phyloP scores from a whole-genome alignment of 2,329 filamentous ascomycete genomes.

The Fusarium tanahbumbuense region DNA sequence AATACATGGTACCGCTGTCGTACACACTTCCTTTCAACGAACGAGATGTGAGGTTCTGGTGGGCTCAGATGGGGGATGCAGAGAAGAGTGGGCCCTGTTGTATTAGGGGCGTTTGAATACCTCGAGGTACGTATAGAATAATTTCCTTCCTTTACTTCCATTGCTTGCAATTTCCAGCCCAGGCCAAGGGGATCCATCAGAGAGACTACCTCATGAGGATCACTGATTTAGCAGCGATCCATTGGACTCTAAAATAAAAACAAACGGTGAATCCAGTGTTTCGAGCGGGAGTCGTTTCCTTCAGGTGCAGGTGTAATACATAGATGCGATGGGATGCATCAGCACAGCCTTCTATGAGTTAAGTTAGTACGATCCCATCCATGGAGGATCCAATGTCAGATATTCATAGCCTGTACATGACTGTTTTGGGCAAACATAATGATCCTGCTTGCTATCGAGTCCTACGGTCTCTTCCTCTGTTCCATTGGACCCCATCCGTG shows the following conservation, averaged over 20 bases:
- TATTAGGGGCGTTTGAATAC: conserved; percentile 38
- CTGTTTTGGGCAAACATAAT: conserved; percentile 10
- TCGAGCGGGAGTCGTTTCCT: conserved; percentile 32
- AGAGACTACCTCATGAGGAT: conserved; percentile 5
- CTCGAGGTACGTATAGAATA: conserved; percentile 16
- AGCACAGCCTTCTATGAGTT: conserved; percentile 35
- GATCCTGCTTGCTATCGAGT: conserved; percentile 1
- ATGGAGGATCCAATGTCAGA: background rate
- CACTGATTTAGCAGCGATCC: conserved; percentile 18
- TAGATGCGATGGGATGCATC: conserved; percentile 6
- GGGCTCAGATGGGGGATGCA: conserved; percentile 28
- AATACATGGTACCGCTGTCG: conserved; percentile 26
- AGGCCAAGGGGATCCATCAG: conserved; percentile 33
- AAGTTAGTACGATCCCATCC: background rate
- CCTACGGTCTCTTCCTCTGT: background rate
- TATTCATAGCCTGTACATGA: background rate
- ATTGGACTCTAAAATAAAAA: conserved; percentile 34
- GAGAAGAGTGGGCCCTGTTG: conserved; percentile 29
- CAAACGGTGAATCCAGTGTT: conserved; percentile 36
- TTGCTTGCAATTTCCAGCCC: conserved; percentile 39
- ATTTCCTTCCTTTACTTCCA: conserved; percentile 13
- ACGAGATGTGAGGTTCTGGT: conserved; percentile 29
- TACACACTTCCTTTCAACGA: conserved; percentile 24
- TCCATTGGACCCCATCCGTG: conserved; percentile 1
- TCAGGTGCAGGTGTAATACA: conserved; percentile 10